Evolutionary conservation across 2,329 filamentous ascomycete species (phyloP), one percentile per base, ranked within the genome.

Genomic region (Beauveria rudraprayagi): DNA sequence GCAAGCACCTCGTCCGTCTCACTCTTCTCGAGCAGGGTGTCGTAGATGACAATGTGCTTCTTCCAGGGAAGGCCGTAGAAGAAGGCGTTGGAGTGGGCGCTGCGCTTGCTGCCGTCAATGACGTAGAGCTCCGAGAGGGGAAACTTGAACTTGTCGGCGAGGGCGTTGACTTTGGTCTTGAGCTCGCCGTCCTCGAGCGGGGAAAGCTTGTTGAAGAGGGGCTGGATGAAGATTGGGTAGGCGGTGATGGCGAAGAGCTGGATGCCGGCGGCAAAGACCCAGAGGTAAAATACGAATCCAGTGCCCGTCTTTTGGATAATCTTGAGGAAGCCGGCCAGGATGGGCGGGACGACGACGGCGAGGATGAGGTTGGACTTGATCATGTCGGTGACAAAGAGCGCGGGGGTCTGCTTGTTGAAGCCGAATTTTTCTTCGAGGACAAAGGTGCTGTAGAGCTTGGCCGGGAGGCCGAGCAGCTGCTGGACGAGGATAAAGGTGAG

Each of bases 31-130:
- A 99, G 92, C 65, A 99, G 78, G 5, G 95, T 99, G 73, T 99
- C 94, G 73, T 96, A 99, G 71, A 99, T 95, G 70, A 99, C 94
- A 79, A 99, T 99, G 80, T 97, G 95, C 84, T 97, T 97, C 84
- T 97, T 97, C 92, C 93, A 99, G 47, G 94, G 94, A 61, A 99
- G 84, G 63, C 94, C 94, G 69, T 95, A 97, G 79, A 99, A 99
- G 77, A 95, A 94, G 40, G 91, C 91, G 72, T 95, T 95, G 75
- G 88, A 91, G 78, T 95, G 91, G 37, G 90, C 88, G 72, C 87
- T 91, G 70, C 91, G 83, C 80, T 92, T 94, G 78, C 88, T 92
- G 62, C 91, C 91, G 70, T 95, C 91, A 70, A 99, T 99, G 70
- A 97, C 92, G 71, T 96, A 91, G 50, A 99, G 83, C 71, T 97